A percentile compares a stretch with the other conserved stretches of the same genome.
Evolutionary conservation across 441 rosid genomes (phyloP).

Genomic region (Croton laevigatus): DNA sequence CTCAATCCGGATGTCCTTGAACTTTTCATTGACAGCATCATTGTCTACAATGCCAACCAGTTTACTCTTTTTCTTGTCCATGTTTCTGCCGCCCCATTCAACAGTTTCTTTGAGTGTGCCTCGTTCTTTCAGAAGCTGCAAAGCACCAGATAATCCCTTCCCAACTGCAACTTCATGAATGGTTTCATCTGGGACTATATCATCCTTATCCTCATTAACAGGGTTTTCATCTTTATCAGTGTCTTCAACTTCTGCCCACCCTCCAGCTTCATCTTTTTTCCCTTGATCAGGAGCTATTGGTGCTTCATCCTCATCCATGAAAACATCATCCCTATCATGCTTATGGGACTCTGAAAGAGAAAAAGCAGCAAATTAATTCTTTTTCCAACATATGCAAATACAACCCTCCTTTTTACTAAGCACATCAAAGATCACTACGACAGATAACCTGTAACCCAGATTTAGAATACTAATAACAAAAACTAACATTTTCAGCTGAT

Average conservation of each 20-base stretch:
- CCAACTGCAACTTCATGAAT: conserved; percentile 90
- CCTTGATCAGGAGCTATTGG: conserved; percentile 52
- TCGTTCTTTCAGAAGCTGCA: conserved; percentile 82
- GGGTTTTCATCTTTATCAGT: conserved; percentile 44
- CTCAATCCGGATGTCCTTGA: conserved; percentile 79
- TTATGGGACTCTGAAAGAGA: conserved; percentile 56
- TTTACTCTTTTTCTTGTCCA: conserved; percentile 99
- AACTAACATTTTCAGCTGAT: conserved; percentile 3
- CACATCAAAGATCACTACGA: background rate
- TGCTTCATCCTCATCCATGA: conserved; percentile 91
- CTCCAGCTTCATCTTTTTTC: conserved; percentile 54
- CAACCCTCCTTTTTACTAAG: background rate
- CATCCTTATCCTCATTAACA: conserved; percentile 51
- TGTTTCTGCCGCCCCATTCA: conserved; percentile 99
- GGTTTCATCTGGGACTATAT: conserved; percentile 69
- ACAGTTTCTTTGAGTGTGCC: conserved; percentile 86
- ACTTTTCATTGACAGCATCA: conserved; percentile 44
- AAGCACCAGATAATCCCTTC: conserved; percentile 83
- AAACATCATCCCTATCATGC: conserved; percentile 75
- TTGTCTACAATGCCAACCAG: conserved; percentile 75
- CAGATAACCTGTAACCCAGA: background rate
- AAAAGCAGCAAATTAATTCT: conserved; percentile 20
- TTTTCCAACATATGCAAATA: conserved; percentile 9
- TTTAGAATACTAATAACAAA: background rate
- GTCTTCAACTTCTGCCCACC: conserved; percentile 62